Evolutionary conservation across 352 stramenopile species (phyloP).

Genomic region (Hyaloperonospora arabidopsidis): DNA sequence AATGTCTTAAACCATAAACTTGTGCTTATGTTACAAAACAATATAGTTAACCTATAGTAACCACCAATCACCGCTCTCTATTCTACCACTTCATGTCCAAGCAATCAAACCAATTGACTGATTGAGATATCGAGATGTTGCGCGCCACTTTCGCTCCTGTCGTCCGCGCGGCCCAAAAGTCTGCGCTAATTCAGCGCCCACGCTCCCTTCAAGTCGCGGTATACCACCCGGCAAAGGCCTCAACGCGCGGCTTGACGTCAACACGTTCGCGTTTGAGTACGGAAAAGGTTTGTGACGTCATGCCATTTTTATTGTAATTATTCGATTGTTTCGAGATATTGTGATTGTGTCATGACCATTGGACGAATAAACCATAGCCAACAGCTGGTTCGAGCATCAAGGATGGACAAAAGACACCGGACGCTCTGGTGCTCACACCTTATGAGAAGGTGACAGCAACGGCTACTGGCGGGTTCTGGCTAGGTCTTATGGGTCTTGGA

Average conservation of each 20-base stretch:
- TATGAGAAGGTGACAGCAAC: conserved; percentile 91
- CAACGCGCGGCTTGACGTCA: conserved; percentile 33
- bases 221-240: conserved; percentile 9
- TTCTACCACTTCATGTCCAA: conserved; percentile 1
- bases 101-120: conserved; percentile 9
- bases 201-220: conserved; percentile 21
- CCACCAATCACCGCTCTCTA: conserved; percentile 5
- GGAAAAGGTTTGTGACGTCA: conserved; percentile 41
- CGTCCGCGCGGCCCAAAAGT: conserved; percentile 24
- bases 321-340: background rate
- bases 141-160: conserved; percentile 20
- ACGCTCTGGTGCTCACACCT: conserved; percentile 86
- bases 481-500: conserved; percentile 76
- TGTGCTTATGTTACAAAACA: no score
- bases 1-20: no score
- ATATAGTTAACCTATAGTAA: no score
- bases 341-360: background rate
- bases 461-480: conserved; percentile 84
- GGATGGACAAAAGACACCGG: conserved; percentile 48
- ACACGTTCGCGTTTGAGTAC: conserved; percentile 39
- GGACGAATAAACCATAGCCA: conserved; percentile 18
- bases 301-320: background rate
- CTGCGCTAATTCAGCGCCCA: conserved; percentile 14
- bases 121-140: conserved; percentile 26
- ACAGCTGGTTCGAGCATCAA: conserved; percentile 27